Conservation (phyloP, 2,329 filamentous ascomycete species). For the Macrophomina pseudophaseolina region DNA sequence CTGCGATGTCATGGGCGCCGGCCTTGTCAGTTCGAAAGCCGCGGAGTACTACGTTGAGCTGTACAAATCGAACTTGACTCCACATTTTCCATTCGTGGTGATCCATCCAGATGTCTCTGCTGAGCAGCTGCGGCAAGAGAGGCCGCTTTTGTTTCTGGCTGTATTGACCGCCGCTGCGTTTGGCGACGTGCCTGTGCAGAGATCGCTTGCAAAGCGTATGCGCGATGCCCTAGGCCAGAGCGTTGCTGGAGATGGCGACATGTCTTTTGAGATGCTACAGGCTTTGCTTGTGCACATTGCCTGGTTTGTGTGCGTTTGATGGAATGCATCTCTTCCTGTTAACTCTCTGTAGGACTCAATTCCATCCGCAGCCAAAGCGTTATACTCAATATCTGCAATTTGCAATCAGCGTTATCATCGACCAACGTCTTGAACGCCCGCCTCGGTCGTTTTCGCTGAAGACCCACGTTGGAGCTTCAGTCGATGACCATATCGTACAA, state of each 20-base stretch:
- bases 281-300: conserved; percentile 45
- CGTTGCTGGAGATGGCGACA: conserved; percentile 39
- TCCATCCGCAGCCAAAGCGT: conserved; percentile 36
- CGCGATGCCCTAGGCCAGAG: conserved; percentile 37
- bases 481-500: neutral
- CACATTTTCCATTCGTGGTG: conserved; percentile 35
- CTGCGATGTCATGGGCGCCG: conserved; percentile 5
- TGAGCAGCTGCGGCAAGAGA: conserved; percentile 31
- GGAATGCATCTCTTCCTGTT: neutral
- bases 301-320: conserved; percentile 35
- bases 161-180: conserved; percentile 39
- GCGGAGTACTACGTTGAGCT: conserved; percentile 6
- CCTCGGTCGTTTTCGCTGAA: conserved; percentile 29
- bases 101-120: conserved; percentile 28
- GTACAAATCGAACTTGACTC: conserved; percentile 5
- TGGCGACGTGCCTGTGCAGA: conserved; percentile 34
- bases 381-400: conserved; percentile 16
- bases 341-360: conserved; percentile 36
- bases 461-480: conserved; percentile 24
- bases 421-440: conserved; percentile 37
- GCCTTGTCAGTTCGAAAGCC: neutral
- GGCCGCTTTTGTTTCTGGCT: conserved; percentile 44
- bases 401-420: conserved; percentile 33
- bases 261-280: conserved; percentile 48
- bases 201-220: conserved; percentile 36